Conservation (phyloP, 345 rosid species). For the Dovyalis caffra region DNA sequence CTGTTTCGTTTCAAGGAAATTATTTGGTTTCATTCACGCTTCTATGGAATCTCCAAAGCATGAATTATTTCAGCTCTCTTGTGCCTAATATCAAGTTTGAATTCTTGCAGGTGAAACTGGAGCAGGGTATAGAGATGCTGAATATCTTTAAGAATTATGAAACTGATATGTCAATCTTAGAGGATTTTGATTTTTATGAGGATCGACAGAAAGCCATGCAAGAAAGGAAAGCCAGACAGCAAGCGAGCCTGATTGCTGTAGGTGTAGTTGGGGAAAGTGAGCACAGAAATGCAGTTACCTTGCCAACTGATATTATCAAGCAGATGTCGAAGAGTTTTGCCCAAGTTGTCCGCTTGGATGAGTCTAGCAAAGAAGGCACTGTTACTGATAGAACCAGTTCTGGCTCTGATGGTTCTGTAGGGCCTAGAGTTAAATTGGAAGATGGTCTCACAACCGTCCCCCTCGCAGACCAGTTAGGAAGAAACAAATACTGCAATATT, state of each 20-base stretch:
- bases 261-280: conserved; percentile 56
- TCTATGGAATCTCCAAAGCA: neutral
- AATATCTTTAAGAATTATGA: conserved; percentile 69
- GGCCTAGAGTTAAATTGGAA: conserved; percentile 42
- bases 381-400: conserved; percentile 29
- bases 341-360: conserved; percentile 68
- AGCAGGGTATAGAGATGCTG: conserved; percentile 76
- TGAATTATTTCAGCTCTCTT: neutral
- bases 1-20: neutral
- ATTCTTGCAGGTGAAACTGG: conserved; percentile 72
- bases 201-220: conserved; percentile 78
- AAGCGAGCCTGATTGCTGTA: conserved; percentile 46
- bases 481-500: conserved; percentile 19
- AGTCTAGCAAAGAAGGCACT: conserved; percentile 46
- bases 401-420: conserved; percentile 33
- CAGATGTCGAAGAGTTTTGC: conserved; percentile 81
- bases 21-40: neutral
- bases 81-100: conserved; percentile 5
- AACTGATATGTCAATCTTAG: conserved; percentile 70
- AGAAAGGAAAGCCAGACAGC: conserved; percentile 76
- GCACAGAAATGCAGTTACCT: conserved; percentile 39
- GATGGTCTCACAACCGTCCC: conserved; percentile 37
- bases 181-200: conserved; percentile 87
- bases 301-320: conserved; percentile 57
- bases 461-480: conserved; percentile 50